These are phyloP conservation scores for Nemania bipapillata DNA, from an alignment of 2,329 filamentous ascomycete species.

Conservation along the genomic window DNA sequence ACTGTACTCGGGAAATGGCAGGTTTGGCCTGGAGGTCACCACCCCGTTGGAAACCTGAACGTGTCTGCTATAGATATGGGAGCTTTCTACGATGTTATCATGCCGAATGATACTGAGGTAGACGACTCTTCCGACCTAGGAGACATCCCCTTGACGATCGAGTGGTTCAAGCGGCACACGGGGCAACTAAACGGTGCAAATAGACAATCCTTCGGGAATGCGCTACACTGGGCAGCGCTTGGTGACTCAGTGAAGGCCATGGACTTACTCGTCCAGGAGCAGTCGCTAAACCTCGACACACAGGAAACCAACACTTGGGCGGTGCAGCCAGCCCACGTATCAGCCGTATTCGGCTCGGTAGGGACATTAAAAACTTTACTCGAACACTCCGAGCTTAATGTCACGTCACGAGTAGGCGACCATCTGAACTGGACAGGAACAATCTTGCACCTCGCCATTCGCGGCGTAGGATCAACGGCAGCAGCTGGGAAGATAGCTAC, in stretches of 20 bases:
- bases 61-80: constrained; percentile 21
- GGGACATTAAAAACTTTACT: constrained; percentile 16
- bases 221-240: constrained; percentile 23
- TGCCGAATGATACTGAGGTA: constrained; percentile 2
- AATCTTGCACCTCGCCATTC: constrained; percentile 25
- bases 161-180: constrained; percentile 11
- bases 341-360: constrained; percentile 21
- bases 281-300: constrained; percentile 17
- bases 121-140: background rate
- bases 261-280: constrained; percentile 14
- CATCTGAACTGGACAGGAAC: constrained; percentile 21
- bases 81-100: constrained; percentile 13
- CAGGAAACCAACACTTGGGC: constrained; percentile 23
- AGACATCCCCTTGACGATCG: constrained; percentile 5
- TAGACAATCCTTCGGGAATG: constrained; percentile 26
- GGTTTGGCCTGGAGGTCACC: constrained; percentile 13
- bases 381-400: constrained; percentile 21
- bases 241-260: constrained; percentile 18
- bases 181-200: background rate
- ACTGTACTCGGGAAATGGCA: constrained; percentile 17
- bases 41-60: constrained; percentile 18
- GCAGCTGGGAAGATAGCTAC: constrained; percentile 12
- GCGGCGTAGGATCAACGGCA: constrained; percentile 7
- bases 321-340: constrained; percentile 21
- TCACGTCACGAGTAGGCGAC: constrained; percentile 20